Evolutionary conservation across 73 alveolate genomes (phyloP).

Genomic region (Paramecium octaurelia): DNA sequence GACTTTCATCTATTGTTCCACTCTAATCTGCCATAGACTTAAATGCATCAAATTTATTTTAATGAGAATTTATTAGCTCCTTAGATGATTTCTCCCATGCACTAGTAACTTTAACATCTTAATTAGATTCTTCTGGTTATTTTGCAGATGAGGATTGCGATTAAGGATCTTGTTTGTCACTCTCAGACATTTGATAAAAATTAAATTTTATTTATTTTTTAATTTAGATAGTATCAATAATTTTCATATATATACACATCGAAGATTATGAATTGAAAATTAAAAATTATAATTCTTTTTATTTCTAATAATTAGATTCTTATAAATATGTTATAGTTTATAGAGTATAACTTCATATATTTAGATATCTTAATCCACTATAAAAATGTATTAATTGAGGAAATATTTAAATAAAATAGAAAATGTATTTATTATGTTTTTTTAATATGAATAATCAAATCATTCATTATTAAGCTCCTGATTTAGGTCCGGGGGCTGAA

Average conservation of each 20-base stretch:
- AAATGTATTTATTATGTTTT: not conserved
- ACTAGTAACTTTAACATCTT: not conserved
- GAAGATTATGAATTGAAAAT: not conserved
- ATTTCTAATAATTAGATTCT: no score
- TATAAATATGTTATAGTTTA: no score
- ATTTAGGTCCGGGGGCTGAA: not conserved
- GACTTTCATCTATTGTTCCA: not conserved
- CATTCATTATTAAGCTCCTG: not conserved
- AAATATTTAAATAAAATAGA: not conserved
- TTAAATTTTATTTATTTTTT: not conserved
- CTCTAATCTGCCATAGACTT: constrained; percentile 9
- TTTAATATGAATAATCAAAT: not conserved
- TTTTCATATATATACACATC: not conserved
- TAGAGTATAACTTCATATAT: no score
- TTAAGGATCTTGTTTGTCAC: not conserved
- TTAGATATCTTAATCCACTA: no score
- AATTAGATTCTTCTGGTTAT: not conserved
- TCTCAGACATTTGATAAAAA: not conserved
- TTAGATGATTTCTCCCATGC: not conserved
- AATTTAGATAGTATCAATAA: not conserved
- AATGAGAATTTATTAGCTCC: not conserved
- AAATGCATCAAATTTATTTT: constrained; percentile 22
- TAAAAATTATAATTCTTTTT: not conserved
- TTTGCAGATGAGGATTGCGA: not conserved
- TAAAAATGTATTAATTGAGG: no score